These are phyloP conservation scores for Solanum chacoense DNA, from an alignment of 305 asterid species.

Conservation along the genomic window DNA sequence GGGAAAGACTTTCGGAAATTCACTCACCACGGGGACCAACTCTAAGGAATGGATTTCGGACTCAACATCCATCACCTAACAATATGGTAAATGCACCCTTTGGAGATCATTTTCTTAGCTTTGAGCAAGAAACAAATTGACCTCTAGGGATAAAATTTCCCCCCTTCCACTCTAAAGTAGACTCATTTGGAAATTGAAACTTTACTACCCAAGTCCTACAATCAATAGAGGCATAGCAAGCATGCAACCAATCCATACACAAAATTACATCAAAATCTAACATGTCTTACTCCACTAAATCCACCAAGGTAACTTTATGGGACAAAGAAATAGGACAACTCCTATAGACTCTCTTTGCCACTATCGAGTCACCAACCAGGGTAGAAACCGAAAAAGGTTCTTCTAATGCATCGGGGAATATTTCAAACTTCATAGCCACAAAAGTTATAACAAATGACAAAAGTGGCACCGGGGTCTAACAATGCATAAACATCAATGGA, in stretches of 20 bases:
- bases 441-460: background rate
- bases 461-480: background rate
- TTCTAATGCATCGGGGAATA: background rate
- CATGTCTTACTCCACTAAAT: background rate
- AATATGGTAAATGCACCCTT: background rate
- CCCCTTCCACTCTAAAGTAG: background rate
- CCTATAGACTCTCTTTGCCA: background rate
- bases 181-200: background rate
- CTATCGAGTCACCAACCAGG: background rate
- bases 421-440: background rate
- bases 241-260: background rate
- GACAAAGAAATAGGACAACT: background rate
- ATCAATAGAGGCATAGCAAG: background rate
- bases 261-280: background rate
- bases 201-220: background rate
- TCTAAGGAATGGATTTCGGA: background rate
- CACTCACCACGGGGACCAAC: background rate
- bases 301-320: background rate
- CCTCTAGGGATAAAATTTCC: background rate
- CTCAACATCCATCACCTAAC: background rate
- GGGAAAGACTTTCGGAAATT: background rate
- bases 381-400: background rate
- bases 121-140: background rate
- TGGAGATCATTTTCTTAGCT: no score
- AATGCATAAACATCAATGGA: background rate